Evolutionary conservation across 768 basidiomycete species (phyloP), one percentile per base, ranked within the genome.

Genomic region (Termitomyces sp.): DNA sequence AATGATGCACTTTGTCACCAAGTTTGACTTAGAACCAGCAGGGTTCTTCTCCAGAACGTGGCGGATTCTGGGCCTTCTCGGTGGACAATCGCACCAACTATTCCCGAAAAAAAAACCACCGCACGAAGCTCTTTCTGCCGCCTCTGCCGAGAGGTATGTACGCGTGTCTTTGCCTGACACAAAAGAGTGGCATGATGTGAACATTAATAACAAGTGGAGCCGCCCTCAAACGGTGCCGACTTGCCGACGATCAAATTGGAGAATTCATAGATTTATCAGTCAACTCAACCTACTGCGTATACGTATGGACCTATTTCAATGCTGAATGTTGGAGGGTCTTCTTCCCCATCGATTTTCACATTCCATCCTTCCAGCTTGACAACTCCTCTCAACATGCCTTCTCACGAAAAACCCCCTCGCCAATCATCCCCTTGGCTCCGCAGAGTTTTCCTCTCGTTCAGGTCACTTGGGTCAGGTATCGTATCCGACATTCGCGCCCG

Each of bases 401-500:
- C n/a, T 2, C 33, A 36, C 9, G 34, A 27, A 16, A 47, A 56
- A 54, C 18, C 27, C 53, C 24, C 24, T 13, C n/a, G 30, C 18
- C 5, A 30, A 39, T 27, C 9, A 20, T 41, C 37, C n/a, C 1
- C 37, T 18, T 54, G 24, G 53, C 39, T 42, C 13, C 39, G 39
- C n/a, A 31, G 30, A 41, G 27, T 54, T 13, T 41, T 24, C 8
- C 12, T 22, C 22, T 76, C 72, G 73, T 22, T 77, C 58, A 64
- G 61, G 63, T 69, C 58, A 3, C 62, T 82, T 34, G 84, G 83
- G 1, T 67, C 75, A 4, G 94, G 94, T 7, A 91, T 95, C 65
- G 59, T 78, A 18, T 73, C 76, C 39, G 95, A 97, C 71, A 76
- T 96, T 15, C 77, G 74, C 48, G 78, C 88, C 1, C 81, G 95